Conservation (phyloP, 139 green algal species). For the Auxenochlorella pyrenoidosa region DNA sequence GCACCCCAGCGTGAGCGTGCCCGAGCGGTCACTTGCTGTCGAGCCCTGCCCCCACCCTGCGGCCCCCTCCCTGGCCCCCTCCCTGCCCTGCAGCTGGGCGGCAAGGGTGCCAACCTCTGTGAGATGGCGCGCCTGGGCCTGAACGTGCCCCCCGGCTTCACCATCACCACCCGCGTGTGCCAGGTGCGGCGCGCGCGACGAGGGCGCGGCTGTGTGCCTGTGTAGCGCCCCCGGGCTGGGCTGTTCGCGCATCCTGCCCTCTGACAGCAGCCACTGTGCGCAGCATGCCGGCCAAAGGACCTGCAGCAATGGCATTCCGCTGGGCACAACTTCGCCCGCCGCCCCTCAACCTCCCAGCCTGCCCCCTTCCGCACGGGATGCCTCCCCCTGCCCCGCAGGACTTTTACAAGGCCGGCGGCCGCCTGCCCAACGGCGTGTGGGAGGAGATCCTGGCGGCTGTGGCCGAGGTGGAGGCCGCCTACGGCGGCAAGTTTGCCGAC, state of each 20-base stretch:
- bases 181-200: constrained; percentile 2
- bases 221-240: too few relatives aligned
- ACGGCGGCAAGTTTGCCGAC: constrained; percentile 79
- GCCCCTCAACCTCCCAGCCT: neutral
- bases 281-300: too few relatives aligned
- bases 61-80: neutral
- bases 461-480: constrained; percentile 64
- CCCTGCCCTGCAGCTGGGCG: constrained; percentile 21
- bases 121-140: constrained; percentile 91
- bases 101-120: constrained; percentile 84
- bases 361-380: neutral
- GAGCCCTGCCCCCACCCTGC: neutral
- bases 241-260: too few relatives aligned
- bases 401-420: constrained; percentile 37
- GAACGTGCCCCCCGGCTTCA: constrained; percentile 87
- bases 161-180: constrained; percentile 91
- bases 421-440: constrained; percentile 77
- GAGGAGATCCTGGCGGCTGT: constrained; percentile 74
- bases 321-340: neutral
- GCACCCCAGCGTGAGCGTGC: neutral
- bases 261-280: too few relatives aligned
- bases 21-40: neutral
- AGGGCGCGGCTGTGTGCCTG: too few relatives aligned
- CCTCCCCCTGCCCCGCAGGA: neutral
- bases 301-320: too few relatives aligned